phyloP scores from a whole-genome alignment of 805 yeast species.

The Nakazawaea holstii region DNA sequence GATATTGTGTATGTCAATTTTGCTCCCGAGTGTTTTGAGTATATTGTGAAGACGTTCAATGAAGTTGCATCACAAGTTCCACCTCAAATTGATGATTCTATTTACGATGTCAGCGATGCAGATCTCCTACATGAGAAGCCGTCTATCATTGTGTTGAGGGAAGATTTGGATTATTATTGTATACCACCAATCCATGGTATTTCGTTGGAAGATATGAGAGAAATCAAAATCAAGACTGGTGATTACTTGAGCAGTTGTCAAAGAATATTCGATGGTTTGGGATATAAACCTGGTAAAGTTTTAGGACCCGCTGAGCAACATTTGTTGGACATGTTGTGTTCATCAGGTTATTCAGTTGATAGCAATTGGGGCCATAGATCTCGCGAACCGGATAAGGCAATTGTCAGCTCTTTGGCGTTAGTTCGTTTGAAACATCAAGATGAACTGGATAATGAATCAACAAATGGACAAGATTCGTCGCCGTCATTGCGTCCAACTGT shows the following conservation, averaged over 20 bases:
- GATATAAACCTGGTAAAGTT: constrained; percentile 46
- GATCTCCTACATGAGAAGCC: constrained; percentile 76
- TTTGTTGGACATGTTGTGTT: constrained; percentile 87
- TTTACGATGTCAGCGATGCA: constrained; percentile 35
- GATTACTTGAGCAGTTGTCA: constrained; percentile 49
- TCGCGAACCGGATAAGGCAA: constrained; percentile 83
- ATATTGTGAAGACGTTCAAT: constrained; percentile 68
- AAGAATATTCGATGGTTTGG: constrained; percentile 77
- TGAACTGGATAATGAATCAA: constrained; percentile 12
- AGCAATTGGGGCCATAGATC: constrained; percentile 87
- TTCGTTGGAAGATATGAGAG: constrained; percentile 53
- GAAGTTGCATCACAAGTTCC: constrained; percentile 60
- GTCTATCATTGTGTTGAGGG: constrained; percentile 84
- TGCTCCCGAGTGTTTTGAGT: constrained; percentile 80
- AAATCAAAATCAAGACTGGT: constrained; percentile 71
- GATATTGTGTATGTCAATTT: constrained; percentile 81
- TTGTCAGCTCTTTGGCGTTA: constrained; percentile 77
- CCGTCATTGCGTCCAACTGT: constrained; percentile 15
- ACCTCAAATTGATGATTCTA: constrained; percentile 25
- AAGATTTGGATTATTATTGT: constrained; percentile 90
- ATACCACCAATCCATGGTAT: constrained; percentile 68
- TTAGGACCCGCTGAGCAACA: constrained; percentile 93
- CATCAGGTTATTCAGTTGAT: constrained; percentile 68
- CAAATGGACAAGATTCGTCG: constrained; percentile 5
- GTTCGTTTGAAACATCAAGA: constrained; percentile 45